Conservation (phyloP, 129 eudicot genomes). For the Sambucus nigra region DNA sequence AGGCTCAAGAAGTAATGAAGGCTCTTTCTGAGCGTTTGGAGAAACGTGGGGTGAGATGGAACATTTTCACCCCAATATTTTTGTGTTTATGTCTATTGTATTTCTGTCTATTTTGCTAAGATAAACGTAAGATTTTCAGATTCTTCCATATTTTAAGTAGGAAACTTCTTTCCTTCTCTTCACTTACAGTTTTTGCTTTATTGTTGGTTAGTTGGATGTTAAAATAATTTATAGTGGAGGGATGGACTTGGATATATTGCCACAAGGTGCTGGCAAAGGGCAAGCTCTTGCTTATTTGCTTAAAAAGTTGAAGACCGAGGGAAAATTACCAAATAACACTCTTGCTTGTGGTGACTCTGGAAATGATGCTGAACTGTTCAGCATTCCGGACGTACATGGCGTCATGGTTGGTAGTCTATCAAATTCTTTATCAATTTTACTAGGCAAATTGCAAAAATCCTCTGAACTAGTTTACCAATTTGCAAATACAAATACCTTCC, state of each 20-base stretch:
- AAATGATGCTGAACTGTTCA: conserved; percentile 92
- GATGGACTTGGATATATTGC: conserved; percentile 79
- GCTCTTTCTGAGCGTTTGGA: conserved; percentile 48
- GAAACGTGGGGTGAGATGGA: conserved; percentile 64
- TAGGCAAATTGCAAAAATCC: too few species aligned
- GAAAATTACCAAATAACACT: conserved; percentile 64
- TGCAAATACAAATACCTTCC: too few species aligned
- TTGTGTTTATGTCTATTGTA: neutral
- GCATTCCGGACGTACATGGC: conserved; percentile 91
- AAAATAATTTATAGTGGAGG: conserved; percentile 96
- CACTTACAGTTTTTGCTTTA: neutral
- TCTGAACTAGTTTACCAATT: too few species aligned
- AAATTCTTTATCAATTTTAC: too few species aligned
- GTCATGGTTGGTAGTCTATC: conserved; percentile 64
- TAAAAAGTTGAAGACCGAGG: conserved; percentile 43
- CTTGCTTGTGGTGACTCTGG: conserved; percentile 99
- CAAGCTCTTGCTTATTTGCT: conserved; percentile 95
- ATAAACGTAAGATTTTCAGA: neutral
- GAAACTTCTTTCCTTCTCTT: neutral
- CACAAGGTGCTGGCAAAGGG: conserved; percentile 99
- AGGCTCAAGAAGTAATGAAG: conserved; percentile 58
- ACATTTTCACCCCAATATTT: neutral
- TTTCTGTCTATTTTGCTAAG: neutral
- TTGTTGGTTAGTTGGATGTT: conserved; percentile 66
- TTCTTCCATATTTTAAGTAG: neutral